Percentiles rank a stretch among this genome's conserved stretches.
Evolutionary conservation across 179 eudicot species (phyloP).

Genomic region (Monotropa hypopitys): DNA sequence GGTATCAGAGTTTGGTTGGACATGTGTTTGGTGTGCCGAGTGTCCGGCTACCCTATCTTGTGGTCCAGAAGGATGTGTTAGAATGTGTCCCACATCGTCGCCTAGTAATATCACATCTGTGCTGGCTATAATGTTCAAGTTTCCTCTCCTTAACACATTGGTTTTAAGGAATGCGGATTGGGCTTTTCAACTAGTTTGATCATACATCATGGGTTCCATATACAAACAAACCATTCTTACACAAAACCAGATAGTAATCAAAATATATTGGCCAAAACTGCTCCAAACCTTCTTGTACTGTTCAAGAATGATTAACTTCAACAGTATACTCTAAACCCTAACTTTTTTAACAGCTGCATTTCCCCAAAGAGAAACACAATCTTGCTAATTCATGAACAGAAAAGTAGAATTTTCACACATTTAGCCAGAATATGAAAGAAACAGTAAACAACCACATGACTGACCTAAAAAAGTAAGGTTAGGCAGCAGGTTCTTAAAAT

Average conservation of each 20-base stretch:
- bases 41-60: too few relatives aligned
- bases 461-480: not conserved
- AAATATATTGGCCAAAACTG: not conserved
- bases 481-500: not conserved
- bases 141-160: too few relatives aligned
- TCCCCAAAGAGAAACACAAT: not conserved
- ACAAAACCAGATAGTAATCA: not conserved
- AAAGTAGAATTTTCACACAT: not conserved
- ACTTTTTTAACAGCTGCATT: not conserved
- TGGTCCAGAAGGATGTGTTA: too few relatives aligned
- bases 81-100: too few relatives aligned
- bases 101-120: too few relatives aligned
- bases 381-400: not conserved
- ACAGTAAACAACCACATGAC: not conserved
- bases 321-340: not conserved
- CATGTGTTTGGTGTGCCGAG: too few relatives aligned
- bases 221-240: too few relatives aligned
- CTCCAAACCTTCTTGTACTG: not conserved
- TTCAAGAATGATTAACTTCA: not conserved
- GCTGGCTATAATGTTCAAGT: too few relatives aligned
- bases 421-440: not conserved
- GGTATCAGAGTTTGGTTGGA: too few relatives aligned
- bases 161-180: too few relatives aligned
- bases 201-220: too few relatives aligned
- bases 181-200: too few relatives aligned